Conservation (phyloP, 2,329 filamentous ascomycete genomes). For the Rhytidhysteron rufulum region DNA sequence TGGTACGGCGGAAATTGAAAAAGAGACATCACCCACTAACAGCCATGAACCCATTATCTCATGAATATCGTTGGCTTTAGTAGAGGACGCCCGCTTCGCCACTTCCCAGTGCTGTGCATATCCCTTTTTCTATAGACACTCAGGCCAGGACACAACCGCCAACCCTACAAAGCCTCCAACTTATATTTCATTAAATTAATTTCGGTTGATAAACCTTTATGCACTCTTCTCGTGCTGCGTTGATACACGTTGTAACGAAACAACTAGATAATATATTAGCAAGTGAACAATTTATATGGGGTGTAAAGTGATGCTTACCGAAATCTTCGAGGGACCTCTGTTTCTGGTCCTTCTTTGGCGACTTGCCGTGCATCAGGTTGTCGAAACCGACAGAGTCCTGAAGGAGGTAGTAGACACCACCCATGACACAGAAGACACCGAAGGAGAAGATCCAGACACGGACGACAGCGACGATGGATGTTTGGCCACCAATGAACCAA, state of each 20-base stretch:
- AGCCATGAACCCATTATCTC: background rate
- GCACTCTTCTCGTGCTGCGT: slow-evolving; percentile 87
- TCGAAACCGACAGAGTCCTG: slow-evolving; percentile 79
- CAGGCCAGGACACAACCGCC: background rate
- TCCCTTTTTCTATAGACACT: background rate
- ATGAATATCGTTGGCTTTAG: background rate
- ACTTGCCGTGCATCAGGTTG: slow-evolving; percentile 91
- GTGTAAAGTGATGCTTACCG: slow-evolving; percentile 54
- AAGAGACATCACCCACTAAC: background rate
- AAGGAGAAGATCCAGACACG: slow-evolving; percentile 91
- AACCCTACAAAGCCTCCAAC: background rate
- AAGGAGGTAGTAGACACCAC: slow-evolving; percentile 72
- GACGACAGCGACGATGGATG: slow-evolving; percentile 77
- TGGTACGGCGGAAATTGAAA: slow-evolving; percentile 2
- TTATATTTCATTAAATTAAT: slow-evolving; percentile 17
- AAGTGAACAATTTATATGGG: slow-evolving; percentile 4
- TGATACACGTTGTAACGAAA: slow-evolving; percentile 84
- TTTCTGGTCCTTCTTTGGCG: slow-evolving; percentile 74
- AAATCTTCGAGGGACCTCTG: slow-evolving; percentile 87
- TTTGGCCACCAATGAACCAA: slow-evolving; percentile 68
- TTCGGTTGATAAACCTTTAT: slow-evolving; percentile 42
- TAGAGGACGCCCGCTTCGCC: background rate
- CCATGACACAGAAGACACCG: slow-evolving; percentile 82
- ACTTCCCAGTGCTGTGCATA: background rate
- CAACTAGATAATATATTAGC: slow-evolving; percentile 62